Evolutionary conservation across 441 rosid genomes (phyloP), one percentile per base, ranked within the genome.

Genomic region (Macaranga tanarius): DNA sequence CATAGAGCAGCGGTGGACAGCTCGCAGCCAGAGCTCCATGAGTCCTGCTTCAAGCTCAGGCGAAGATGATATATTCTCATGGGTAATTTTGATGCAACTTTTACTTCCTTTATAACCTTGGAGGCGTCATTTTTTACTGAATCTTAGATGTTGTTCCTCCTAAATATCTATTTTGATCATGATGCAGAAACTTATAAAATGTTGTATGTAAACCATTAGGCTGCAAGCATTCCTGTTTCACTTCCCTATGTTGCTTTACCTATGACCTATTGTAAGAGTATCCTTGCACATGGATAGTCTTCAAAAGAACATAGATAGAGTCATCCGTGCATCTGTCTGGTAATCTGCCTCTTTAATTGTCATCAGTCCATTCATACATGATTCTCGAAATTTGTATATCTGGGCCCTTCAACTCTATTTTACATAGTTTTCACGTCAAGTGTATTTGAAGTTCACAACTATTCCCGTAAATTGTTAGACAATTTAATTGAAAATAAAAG

Each of bases 1-100:
- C 17, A 90, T 93, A 76, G 99, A 93, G 84, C 98, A 91, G 80
- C 96, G 98, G 20, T 95, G 99, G 98, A 87, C 98, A 50, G 87
- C 92, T 75, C 40, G 90, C 74, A 95, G 93, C 83, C 87, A 75
- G 87, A 95, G 97, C 77, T 76, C 75, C 58, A 88, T 95, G 88
- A 95, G 97, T 84, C 95, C 91, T 57, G 97, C 99, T 64, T 93
- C 88, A 74, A 91, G 96, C 85, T 77, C 84, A 20, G 76, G 81
- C 63, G 88, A 89, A 70, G 90, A 89, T 62, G 98, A 89, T 64
- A 88, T 93, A 69, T 91, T 91, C 81, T 91, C 98, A 79, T 93
- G 96, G 97, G 98, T 95, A 89, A 81, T 56, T 65, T 70, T 16
- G 70, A 28, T 59, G 65, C 50, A 51, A 31, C 54, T 55, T 76